Conservation (phyloP, 225 moss, liverwort and hornwort species). For the Rhytidiadelphus loreus region DNA sequence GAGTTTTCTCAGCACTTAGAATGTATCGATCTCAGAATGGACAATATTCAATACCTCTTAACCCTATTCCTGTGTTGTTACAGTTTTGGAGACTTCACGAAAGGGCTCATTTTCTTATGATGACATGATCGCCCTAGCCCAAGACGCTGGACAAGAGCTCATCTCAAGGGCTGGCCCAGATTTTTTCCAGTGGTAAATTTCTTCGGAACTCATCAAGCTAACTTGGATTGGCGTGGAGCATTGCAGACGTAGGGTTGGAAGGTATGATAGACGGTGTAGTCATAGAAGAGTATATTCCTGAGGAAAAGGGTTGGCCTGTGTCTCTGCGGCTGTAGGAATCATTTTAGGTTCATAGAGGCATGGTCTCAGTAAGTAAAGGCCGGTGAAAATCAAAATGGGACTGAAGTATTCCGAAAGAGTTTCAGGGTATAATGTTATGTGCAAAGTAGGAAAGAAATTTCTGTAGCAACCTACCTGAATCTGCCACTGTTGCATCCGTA, state of each 20-base stretch:
- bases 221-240: background rate
- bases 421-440: background rate
- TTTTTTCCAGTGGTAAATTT: slow-evolving; percentile 72
- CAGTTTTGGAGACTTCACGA: slow-evolving; percentile 80
- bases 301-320: background rate
- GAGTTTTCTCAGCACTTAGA: background rate
- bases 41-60: background rate
- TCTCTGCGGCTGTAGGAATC: slow-evolving; percentile 21
- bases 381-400: background rate
- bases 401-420: background rate
- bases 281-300: slow-evolving; percentile 11
- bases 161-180: slow-evolving; percentile 78
- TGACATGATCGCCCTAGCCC: slow-evolving; percentile 59
- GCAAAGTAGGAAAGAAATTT: background rate
- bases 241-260: slow-evolving; percentile 6
- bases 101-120: slow-evolving; percentile 60
- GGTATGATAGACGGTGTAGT: slow-evolving; percentile 28
- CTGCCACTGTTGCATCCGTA: background rate
- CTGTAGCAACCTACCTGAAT: background rate
- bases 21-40: background rate
- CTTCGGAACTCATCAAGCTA: background rate
- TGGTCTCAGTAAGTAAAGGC: background rate
- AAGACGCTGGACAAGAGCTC: slow-evolving; percentile 90
- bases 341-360: slow-evolving; percentile 16
- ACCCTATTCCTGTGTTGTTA: background rate